These are phyloP conservation scores for Alloascoidea hylecoeti DNA, from an alignment of 805 yeast species.

Conservation along the genomic window DNA sequence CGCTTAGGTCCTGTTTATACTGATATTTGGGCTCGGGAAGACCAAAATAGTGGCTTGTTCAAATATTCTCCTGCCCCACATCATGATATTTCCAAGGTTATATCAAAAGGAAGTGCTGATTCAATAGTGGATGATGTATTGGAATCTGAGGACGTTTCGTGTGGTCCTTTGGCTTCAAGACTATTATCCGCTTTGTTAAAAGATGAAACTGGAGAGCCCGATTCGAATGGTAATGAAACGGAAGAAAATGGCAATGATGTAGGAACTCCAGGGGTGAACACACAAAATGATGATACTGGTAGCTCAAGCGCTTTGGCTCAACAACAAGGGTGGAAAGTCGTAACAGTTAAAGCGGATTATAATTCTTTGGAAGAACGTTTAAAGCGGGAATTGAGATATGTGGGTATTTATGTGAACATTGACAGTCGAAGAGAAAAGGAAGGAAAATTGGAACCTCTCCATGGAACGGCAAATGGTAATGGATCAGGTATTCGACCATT, in stretches of 20 bases:
- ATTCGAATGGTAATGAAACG: conserved; percentile 8
- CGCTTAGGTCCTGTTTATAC: conserved; percentile 73
- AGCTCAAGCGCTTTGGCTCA: conserved; percentile 11
- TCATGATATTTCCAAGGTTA: conserved; percentile 23
- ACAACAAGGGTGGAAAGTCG: conserved; percentile 28
- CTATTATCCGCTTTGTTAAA: conserved; percentile 57
- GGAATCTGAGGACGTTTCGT: conserved; percentile 63
- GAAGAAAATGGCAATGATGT: conserved; percentile 7
- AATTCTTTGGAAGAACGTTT: conserved; percentile 75
- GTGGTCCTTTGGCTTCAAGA: conserved; percentile 86
- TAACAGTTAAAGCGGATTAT: conserved; percentile 44
- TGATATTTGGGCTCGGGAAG: conserved; percentile 82
- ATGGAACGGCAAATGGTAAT: conserved; percentile 10
- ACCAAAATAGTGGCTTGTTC: conserved; percentile 21
- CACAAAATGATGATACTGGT: conserved; percentile 7
- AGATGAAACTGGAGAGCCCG: conserved; percentile 10
- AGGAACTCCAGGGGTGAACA: conserved; percentile 1
- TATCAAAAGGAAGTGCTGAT: conserved; percentile 48
- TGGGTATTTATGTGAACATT: conserved; percentile 75
- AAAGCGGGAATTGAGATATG: conserved; percentile 74
- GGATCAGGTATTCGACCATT: conserved; percentile 4
- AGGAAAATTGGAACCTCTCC: conserved; percentile 14
- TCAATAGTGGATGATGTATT: conserved; percentile 43
- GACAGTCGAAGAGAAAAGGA: conserved; percentile 21
- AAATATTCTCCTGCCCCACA: conserved; percentile 35